Evolutionary conservation across 2,329 filamentous ascomycete genomes (phyloP), one percentile per base, ranked within the genome.

Genomic region (Fusarium nurragi): DNA sequence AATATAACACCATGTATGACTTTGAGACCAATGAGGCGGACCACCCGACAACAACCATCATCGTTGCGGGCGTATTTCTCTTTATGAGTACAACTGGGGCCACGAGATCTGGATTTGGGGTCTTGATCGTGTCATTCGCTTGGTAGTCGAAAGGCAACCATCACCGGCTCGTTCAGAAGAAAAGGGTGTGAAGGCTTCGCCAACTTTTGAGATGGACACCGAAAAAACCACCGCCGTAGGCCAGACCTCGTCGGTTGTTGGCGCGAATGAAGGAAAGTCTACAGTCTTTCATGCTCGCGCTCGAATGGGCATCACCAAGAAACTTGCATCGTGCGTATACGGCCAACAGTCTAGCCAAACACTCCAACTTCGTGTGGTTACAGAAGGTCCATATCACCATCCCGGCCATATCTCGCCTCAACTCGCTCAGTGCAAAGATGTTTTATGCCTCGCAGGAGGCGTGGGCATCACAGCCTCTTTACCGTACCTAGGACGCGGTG

Each of bases 1-100:
- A 84, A 66, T 86, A 85, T 74, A 85, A 81, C 62, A 82, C 82
- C 48, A 80, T 83, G 75, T 68, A 80, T 11, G 81, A 84, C 53
- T 84, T 84, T 37, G 83, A 86, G 46, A 75, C 75, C 60, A 85
- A 84, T 34, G 75, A 78, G 45, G 53, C 32, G 2, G 65, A 72
- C 5, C 72, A 74, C 39, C 65, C 69, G 28, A 45, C 25, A 3
- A 37, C 28, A 11, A 34, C 49, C 2, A 50, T 34, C 13, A 59
- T 75, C 21, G 63, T 68, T 19, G 47, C 75, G 38, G 63, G 73
- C 16, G 62, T 77, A n/a, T n/a, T n/a, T n/a, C n/a, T n/a, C n/a
- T n/a, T n/a, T 77, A 72, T 48, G 54, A 52, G 8, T 75, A 74
- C 62, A 72, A 71, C 28, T 78, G 76, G 75, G 77, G 77, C 1